Evolutionary conservation across 2,329 filamentous ascomycete genomes (phyloP).

Genomic region (Anisogramma anomala): DNA sequence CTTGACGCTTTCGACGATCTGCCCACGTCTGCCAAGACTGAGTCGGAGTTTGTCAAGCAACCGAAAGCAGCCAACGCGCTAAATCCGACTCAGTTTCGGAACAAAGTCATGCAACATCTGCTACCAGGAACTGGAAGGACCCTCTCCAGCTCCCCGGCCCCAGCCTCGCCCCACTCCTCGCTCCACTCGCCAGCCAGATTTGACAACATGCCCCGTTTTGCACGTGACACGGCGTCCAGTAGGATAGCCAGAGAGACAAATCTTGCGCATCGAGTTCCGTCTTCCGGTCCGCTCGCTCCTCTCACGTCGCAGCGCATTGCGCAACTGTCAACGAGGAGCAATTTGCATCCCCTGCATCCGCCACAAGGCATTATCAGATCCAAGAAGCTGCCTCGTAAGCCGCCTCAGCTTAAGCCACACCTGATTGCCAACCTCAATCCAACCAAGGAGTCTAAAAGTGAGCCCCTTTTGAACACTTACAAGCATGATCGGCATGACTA

Average conservation of each 20-base stretch:
- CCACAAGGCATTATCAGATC: conserved; percentile 34
- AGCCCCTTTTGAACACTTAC: conserved; percentile 21
- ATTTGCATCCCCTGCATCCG: conserved; percentile 32
- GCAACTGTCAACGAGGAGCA: conserved; percentile 39
- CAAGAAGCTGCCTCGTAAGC: conserved; percentile 44
- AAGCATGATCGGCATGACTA: conserved; percentile 5
- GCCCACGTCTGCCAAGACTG: conserved; percentile 70
- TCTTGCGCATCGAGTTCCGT: conserved; percentile 47
- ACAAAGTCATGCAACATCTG: conserved; percentile 44
- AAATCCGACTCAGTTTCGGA: conserved; percentile 50
- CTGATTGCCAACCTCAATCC: conserved; percentile 75
- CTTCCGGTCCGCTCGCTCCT: conserved; percentile 40
- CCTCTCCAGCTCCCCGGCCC: conserved; percentile 39
- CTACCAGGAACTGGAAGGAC: conserved; percentile 44
- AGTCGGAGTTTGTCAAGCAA: conserved; percentile 73
- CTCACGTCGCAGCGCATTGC: conserved; percentile 43
- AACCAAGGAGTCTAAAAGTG: conserved; percentile 70
- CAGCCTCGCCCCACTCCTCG: conserved; percentile 41
- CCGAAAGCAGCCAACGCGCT: conserved; percentile 48
- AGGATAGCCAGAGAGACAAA: conserved; percentile 52
- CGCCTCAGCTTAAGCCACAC: conserved; percentile 61
- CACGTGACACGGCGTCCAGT: conserved; percentile 54
- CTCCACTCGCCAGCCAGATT: conserved; percentile 38
- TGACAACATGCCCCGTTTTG: conserved; percentile 49
- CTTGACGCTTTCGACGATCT: conserved; percentile 90